Conservation (phyloP, 176 grass and related monocot species). For the Oryza glumipatula region DNA sequence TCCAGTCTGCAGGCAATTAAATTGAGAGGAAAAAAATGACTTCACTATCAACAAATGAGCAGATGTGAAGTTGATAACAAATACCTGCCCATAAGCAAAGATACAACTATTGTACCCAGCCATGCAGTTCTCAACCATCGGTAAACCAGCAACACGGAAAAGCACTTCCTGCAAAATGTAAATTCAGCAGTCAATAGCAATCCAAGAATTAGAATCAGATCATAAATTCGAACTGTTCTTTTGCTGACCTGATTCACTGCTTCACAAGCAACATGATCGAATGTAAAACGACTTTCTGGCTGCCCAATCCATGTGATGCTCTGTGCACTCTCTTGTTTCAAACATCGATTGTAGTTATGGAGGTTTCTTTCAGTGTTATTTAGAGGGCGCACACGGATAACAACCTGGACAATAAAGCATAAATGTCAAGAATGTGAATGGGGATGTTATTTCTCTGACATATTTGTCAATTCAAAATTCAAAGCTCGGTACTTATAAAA, state of each 20-base stretch:
- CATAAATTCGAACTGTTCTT: constrained; percentile 20
- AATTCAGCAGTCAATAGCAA: constrained; percentile 29
- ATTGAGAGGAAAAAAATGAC: constrained; percentile 17
- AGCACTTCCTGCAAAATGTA: constrained; percentile 70
- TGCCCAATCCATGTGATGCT: constrained; percentile 92
- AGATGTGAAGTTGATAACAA: constrained; percentile 23
- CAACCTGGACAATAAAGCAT: constrained; percentile 62
- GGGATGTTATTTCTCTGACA: constrained; percentile 11
- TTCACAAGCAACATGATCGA: constrained; percentile 97
- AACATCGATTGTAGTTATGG: constrained; percentile 74
- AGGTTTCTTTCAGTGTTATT: constrained; percentile 69
- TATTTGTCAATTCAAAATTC: background rate
- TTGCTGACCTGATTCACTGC: constrained; percentile 78
- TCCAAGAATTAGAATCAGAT: constrained; percentile 22
- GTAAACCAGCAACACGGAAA: constrained; percentile 93
- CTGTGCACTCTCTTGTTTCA: constrained; percentile 85
- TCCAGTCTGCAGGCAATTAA: constrained; percentile 69
- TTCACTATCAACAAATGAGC: constrained; percentile 19
- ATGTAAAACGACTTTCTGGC: constrained; percentile 84
- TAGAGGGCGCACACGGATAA: constrained; percentile 86
- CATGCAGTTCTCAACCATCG: constrained; percentile 99
- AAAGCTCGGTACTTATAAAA: constrained; percentile 13
- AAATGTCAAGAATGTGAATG: constrained; percentile 33
- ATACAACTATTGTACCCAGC: constrained; percentile 96
- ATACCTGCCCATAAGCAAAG: constrained; percentile 98